These are phyloP conservation scores for Sporobolomyces roseus DNA, from an alignment of 768 basidiomycete species.

Conservation along the genomic window DNA sequence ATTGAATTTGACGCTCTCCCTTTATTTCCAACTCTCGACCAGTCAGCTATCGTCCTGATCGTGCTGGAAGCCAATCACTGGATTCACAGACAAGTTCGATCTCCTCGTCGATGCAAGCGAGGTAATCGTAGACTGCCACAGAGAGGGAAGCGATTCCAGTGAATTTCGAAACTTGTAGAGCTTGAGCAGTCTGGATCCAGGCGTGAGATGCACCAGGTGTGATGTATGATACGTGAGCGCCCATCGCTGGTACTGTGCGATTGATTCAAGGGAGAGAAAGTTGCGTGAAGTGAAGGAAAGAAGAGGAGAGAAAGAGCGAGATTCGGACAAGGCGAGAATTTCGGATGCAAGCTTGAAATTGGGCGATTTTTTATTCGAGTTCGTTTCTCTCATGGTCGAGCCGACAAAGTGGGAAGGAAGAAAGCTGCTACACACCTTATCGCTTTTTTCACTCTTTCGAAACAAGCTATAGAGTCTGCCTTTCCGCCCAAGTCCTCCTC, in stretches of 20 bases:
- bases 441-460: too few species aligned
- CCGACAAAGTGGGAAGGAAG: too few species aligned
- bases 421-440: too few species aligned
- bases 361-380: too few species aligned
- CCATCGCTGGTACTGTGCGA: background rate
- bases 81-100: conserved; percentile 3
- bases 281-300: too few species aligned
- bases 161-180: background rate
- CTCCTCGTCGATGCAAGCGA: conserved; percentile 13
- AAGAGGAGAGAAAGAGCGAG: too few species aligned
- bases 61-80: background rate
- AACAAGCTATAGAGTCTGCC: too few species aligned
- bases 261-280: too few species aligned
- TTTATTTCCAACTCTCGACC: background rate
- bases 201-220: background rate
- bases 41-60: background rate
- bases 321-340: too few species aligned
- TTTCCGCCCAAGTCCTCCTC: too few species aligned
- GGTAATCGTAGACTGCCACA: background rate
- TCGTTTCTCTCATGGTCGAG: too few species aligned
- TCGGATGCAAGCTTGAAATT: too few species aligned
- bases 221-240: background rate
- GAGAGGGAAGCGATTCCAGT: background rate
- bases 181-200: background rate
- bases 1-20: conserved; percentile 6